phyloP scores from a whole-genome alignment of 2,329 filamentous ascomycete species.

The Tolypocladium capitatum region DNA sequence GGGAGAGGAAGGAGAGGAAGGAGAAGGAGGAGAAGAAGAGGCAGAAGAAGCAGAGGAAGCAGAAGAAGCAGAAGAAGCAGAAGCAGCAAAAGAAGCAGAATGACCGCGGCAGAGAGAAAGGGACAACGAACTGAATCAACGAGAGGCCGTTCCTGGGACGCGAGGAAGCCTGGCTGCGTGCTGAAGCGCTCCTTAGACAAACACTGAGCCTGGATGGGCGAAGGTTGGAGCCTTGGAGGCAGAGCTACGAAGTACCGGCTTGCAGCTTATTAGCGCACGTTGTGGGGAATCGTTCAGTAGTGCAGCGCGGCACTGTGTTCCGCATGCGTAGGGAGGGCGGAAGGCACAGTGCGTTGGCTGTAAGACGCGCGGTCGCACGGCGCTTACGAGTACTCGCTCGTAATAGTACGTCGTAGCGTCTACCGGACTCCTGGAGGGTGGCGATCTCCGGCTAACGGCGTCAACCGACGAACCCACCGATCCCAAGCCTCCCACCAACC shows the following conservation, averaged over 20 bases:
- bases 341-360: background rate
- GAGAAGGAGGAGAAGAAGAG: conserved; percentile 4
- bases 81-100: conserved; percentile 7
- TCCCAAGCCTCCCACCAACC: background rate
- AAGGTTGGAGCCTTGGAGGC: conserved; percentile 4
- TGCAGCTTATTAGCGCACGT: too few species aligned
- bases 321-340: fast-evolving
- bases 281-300: background rate
- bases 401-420: too few species aligned
- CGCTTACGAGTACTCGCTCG: background rate
- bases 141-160: conserved; percentile 13
- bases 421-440: too few species aligned
- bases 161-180: conserved; percentile 10
- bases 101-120: conserved; percentile 6
- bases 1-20: conserved; percentile 3
- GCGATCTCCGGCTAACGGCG: conserved; percentile 17
- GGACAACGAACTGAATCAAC: conserved; percentile 21
- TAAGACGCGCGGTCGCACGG: too few species aligned
- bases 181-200: conserved; percentile 1
- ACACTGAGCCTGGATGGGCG: background rate
- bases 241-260: too few species aligned
- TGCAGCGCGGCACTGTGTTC: background rate
- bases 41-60: background rate
- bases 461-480: background rate
- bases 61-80: conserved; percentile 1